Base-by-base conservation (phyloP, 345 rosid genomes). In the Diplotaxis tenuifolia region DNA sequence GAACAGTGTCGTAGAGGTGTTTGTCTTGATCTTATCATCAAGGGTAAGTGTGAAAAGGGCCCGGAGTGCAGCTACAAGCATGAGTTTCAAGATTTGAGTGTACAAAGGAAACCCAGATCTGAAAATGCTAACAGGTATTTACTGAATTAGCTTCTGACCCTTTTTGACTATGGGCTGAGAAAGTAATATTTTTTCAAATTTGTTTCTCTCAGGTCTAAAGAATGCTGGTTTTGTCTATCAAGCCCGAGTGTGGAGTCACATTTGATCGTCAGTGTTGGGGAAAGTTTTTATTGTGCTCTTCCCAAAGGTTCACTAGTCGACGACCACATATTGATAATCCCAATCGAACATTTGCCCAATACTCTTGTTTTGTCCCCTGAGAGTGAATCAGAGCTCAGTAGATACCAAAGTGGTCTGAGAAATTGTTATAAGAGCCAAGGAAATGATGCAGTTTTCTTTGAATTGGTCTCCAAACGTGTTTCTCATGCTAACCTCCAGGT, bases 401-500 rank as follows among this genome's bases (percentile, higher is more conserved):
- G 82, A 82, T 81, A 84, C 81, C 83, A 75, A 62, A 85, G 68
- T 83, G 85, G 90, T 77, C 82, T 91, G 55, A 82, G 80, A 75
- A 74, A 82, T 81, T 94, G 88, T 71, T 81, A 81, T 74, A 85
- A 83, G 80, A 88, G 76, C 64, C 88, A 68, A 63, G 86, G 80
- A 62, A 91, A 94, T 64, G 90, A 84, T 68, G 87, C 86, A 47
- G 87, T 94, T 57, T 89, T 88, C 82, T 94, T 94, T 80, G 96
- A 94, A 78, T 86, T 92, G 86, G 83, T 88, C 68, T 89, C 97
- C 15, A 88, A 73, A 70, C 88, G 86, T 31, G 82, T 84, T 55
- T 86, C 88, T 75, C 97, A 87, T 85, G 97, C 96, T 74, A 94
- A 94, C 82, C 85, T 94, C 69, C 98, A 91, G 95, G 95, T 89